These are phyloP conservation scores for Sclerotinia borealis DNA, from an alignment of 2,329 filamentous ascomycete genomes.

Conservation along the genomic window DNA sequence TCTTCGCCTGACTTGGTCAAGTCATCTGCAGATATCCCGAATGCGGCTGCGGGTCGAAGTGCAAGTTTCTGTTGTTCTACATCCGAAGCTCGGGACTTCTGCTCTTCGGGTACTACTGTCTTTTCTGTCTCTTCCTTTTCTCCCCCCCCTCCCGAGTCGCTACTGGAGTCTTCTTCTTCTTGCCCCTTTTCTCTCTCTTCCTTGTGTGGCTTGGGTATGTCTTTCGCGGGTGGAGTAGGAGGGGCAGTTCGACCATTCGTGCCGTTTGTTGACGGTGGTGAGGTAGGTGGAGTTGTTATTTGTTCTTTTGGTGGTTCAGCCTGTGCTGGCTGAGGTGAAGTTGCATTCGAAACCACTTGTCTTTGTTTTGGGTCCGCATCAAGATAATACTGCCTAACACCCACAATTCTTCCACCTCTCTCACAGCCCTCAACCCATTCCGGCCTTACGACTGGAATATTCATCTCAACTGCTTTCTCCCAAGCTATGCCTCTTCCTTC, in stretches of 20 bases:
- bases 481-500: conserved; percentile 84
- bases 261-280: conserved; percentile 24
- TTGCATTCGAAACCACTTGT: conserved; percentile 23
- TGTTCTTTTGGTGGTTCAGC: conserved; percentile 20
- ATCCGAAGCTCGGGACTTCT: conserved; percentile 52
- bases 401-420: conserved; percentile 82
- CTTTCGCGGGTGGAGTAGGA: conserved; percentile 30
- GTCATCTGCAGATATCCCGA: conserved; percentile 30
- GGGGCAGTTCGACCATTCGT: conserved; percentile 24
- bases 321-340: conserved; percentile 14
- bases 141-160: conserved; percentile 23
- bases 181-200: conserved; percentile 25
- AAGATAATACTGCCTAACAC: conserved; percentile 92
- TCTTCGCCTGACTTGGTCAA: conserved; percentile 37
- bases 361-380: conserved; percentile 59
- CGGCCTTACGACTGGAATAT: conserved; percentile 91
- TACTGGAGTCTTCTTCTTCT: conserved; percentile 19
- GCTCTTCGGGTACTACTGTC: conserved; percentile 40
- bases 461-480: conserved; percentile 97
- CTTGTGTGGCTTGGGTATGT: conserved; percentile 20
- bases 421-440: conserved; percentile 99
- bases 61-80: conserved; percentile 49
- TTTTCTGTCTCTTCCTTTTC: conserved; percentile 32
- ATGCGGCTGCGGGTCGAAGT: conserved; percentile 37
- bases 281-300: conserved; percentile 17